Base-by-base conservation (phyloP, 2,329 filamentous ascomycete species). In the Aspergillus pseudoglaucus region DNA sequence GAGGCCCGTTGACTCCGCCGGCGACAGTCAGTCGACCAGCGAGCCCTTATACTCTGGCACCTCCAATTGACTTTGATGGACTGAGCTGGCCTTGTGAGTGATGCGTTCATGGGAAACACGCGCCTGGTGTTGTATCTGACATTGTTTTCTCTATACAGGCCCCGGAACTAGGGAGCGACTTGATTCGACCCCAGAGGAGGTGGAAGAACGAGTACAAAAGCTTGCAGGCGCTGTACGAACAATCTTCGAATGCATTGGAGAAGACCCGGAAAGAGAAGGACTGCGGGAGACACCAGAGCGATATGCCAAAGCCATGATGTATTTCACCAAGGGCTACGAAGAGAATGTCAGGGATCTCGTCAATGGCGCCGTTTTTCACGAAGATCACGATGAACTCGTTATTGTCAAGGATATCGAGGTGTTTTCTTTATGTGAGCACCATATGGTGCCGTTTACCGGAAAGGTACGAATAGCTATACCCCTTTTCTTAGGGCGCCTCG, bases 331-430 rank as follows among this genome's bases (percentile, higher is more conserved):
- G 68, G 93, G 93, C 39, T 98, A 98, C 67, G 90, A 97, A 73
- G 84, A 95, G 74, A 96, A 96, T 62, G 81, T 96, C 47, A 79
- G 83, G 52, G 88, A 95, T 64, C 87, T 97, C 56, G 88, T 97
- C 53, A 97, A 97, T 67, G 81, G 85, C 47, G 93, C 93, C 15
- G 87, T 97, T 46, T 98, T 98, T 71, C 86, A 95, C 61, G 93
- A 97, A 68, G 89, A 91, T 53, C 91, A 97, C 64, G 93, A 95
- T 62, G 93, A 98, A 71, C 81, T 98, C 73, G 90, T 98, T 25
- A 95, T 97, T 61, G 89, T 98, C 50, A 95, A 95, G 73, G 90
- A 97, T 63, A 97, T 98, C 61, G 90, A 96, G 65, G 82, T 97
- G 10, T 95, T 90, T 69, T 91, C 87, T 54, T 76, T 97, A 39